These are phyloP conservation scores for Fusarium pininemorale DNA, from an alignment of 2,329 filamentous ascomycete species.

Conservation along the genomic window DNA sequence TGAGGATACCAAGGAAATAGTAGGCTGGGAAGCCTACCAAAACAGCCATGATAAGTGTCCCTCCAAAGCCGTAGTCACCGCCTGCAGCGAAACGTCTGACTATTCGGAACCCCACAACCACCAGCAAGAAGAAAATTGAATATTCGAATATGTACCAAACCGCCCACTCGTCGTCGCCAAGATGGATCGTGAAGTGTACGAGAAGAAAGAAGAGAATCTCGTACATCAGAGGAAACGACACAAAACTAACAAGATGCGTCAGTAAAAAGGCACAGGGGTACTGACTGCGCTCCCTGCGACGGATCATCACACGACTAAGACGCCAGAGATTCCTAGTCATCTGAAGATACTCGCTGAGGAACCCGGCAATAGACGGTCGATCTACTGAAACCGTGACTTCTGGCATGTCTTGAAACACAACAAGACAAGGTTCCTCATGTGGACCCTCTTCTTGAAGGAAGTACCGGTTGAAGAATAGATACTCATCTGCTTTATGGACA, in stretches of 20 bases:
- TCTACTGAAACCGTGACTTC: background rate
- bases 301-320: background rate
- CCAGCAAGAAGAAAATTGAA: background rate
- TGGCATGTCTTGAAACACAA: constrained; percentile 14
- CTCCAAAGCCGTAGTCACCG: background rate
- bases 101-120: background rate
- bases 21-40: background rate
- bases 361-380: background rate
- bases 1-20: constrained; percentile 12
- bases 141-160: background rate
- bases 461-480: constrained; percentile 21
- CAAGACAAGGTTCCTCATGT: background rate
- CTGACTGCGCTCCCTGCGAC: background rate
- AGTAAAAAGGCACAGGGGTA: background rate
- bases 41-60: background rate
- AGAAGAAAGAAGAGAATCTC: background rate
- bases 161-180: background rate
- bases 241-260: constrained; percentile 1
- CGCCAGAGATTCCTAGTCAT: constrained; percentile 7
- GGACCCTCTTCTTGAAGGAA: constrained; percentile 4
- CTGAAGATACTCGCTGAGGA: constrained; percentile 9
- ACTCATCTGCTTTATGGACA: constrained; percentile 15
- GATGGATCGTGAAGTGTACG: background rate
- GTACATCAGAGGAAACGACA: constrained; percentile 5
- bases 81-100: background rate